Conservation (phyloP, 768 basidiomycete genomes). For the Mycena indigotica region DNA sequence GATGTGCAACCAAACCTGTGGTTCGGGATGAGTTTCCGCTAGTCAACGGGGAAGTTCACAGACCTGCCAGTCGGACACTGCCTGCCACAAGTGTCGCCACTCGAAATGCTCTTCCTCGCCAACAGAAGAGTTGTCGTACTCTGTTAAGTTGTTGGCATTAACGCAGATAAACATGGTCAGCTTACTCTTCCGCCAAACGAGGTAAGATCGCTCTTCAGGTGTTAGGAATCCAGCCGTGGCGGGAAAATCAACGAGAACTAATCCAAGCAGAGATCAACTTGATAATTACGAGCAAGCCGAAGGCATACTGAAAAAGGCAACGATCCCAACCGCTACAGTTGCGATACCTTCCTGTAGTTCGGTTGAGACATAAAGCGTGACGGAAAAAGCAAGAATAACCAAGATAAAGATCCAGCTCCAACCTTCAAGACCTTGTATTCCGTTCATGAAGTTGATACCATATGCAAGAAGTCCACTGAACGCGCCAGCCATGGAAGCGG, state of each 20-base stretch:
- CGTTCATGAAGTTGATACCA: slow-evolving; percentile 56
- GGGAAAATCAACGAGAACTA: slow-evolving; percentile 67
- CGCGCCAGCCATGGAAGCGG: slow-evolving; percentile 64
- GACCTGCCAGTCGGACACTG: slow-evolving; percentile 67
- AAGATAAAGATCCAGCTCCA: slow-evolving; percentile 68
- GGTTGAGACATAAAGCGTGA: neutral
- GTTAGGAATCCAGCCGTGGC: slow-evolving; percentile 62
- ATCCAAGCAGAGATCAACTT: neutral
- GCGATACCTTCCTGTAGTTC: slow-evolving; percentile 55
- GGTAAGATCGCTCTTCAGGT: slow-evolving; percentile 57
- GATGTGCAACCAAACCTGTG: slow-evolving; percentile 58
- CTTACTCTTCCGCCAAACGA: slow-evolving; percentile 60
- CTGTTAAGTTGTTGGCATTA: slow-evolving; percentile 35
- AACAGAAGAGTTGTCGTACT: slow-evolving; percentile 57
- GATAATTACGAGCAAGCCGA: neutral
- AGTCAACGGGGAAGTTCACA: neutral
- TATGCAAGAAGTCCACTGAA: slow-evolving; percentile 64
- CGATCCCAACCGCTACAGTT: slow-evolving; percentile 58
- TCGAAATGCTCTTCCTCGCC: slow-evolving; percentile 66
- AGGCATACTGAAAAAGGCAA: slow-evolving; percentile 51
- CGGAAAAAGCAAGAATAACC: neutral
- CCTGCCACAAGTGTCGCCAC: slow-evolving; percentile 52
- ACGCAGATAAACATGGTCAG: neutral
- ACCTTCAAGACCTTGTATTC: slow-evolving; percentile 47
- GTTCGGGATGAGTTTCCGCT: neutral